A percentile compares a stretch with the other conserved stretches of the same genome.
These are phyloP conservation scores for Lactifluus echinatus DNA, from an alignment of 768 basidiomycete species.

Conservation along the genomic window DNA sequence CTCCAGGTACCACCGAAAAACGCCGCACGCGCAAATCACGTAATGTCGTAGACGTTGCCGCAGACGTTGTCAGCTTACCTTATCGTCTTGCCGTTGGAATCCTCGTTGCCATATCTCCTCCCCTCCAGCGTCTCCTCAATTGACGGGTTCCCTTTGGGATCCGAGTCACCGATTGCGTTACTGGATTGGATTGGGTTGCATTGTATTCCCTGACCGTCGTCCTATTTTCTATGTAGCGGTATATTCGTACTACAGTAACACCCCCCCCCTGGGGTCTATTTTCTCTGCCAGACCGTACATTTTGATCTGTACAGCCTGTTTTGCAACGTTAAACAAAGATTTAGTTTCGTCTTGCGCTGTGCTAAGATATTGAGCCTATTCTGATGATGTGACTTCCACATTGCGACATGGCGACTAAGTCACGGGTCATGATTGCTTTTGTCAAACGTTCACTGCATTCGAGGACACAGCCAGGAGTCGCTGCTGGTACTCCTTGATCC, in stretches of 20 bases:
- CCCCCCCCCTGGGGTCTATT: background rate
- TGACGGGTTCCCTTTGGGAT: background rate
- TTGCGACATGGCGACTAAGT: too few relatives aligned
- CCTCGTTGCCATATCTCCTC: conserved; percentile 18
- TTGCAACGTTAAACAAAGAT: too few relatives aligned
- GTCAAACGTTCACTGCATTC: too few relatives aligned
- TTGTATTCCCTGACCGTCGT: background rate
- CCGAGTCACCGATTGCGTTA: background rate
- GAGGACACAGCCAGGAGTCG: too few relatives aligned
- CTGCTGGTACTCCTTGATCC: too few relatives aligned
- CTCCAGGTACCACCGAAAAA: background rate
- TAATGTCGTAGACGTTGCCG: background rate
- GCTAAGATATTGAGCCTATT: too few relatives aligned
- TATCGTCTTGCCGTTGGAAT: conserved; percentile 18
- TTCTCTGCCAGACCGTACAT: background rate
- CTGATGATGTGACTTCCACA: too few relatives aligned
- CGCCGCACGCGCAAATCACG: background rate
- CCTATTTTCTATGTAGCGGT: background rate
- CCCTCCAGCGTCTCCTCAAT: conserved; percentile 13
- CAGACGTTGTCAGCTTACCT: conserved; percentile 17
- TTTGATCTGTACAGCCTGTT: background rate
- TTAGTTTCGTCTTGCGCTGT: too few relatives aligned
- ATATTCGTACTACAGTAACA: background rate
- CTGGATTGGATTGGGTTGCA: background rate
- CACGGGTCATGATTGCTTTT: too few relatives aligned